A percentile compares a stretch with the other conserved stretches of the same genome.
phyloP scores from a whole-genome alignment of 208 protist species.

The Acanthamoeba quina region DNA sequence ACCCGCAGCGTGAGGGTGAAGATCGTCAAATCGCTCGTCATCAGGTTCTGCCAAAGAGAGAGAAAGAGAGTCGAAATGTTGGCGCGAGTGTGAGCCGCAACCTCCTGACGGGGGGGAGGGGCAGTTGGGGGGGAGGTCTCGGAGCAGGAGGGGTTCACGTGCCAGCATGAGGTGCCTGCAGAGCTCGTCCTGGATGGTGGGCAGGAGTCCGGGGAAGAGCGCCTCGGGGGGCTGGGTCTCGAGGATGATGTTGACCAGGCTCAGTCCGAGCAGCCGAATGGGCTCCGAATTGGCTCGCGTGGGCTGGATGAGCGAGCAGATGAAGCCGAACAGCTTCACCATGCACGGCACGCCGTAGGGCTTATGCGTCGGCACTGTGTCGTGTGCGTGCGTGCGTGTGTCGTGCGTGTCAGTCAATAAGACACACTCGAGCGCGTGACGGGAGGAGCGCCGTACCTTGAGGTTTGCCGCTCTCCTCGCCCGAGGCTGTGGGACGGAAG shows the following conservation, averaged over 20 bases:
- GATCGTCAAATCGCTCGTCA: slow-evolving; percentile 32
- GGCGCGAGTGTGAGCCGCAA: no score
- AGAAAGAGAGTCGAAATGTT: no score
- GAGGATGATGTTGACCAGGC: slow-evolving; percentile 53
- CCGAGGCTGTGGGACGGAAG: slow-evolving; percentile 8
- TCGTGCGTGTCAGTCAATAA: not conserved
- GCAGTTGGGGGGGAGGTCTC: not conserved
- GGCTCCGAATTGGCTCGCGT: slow-evolving; percentile 48
- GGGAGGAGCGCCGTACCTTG: not conserved
- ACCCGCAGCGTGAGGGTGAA: slow-evolving; percentile 48
- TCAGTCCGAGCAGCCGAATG: slow-evolving; percentile 42
- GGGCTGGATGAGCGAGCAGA: slow-evolving; percentile 64
- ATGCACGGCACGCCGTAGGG: slow-evolving; percentile 57
- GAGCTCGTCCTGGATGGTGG: slow-evolving; percentile 56
- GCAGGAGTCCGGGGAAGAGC: slow-evolving; percentile 23
- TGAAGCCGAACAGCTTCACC: slow-evolving; percentile 62
- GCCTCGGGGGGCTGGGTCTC: slow-evolving; percentile 35
- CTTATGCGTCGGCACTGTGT: not conserved
- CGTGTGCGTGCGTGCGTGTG: not conserved
- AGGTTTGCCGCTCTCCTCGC: slow-evolving; percentile 3
- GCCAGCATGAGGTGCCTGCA: slow-evolving; percentile 36
- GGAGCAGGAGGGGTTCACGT: not conserved
- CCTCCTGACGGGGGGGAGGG: no score
- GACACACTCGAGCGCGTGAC: not conserved
- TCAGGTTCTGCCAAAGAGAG: slow-evolving; percentile 49